A percentile compares a stretch with the other conserved stretches of the same genome.
Evolutionary conservation across 768 basidiomycete genomes (phyloP).

Genomic region (Collybiopsis luxurians): DNA sequence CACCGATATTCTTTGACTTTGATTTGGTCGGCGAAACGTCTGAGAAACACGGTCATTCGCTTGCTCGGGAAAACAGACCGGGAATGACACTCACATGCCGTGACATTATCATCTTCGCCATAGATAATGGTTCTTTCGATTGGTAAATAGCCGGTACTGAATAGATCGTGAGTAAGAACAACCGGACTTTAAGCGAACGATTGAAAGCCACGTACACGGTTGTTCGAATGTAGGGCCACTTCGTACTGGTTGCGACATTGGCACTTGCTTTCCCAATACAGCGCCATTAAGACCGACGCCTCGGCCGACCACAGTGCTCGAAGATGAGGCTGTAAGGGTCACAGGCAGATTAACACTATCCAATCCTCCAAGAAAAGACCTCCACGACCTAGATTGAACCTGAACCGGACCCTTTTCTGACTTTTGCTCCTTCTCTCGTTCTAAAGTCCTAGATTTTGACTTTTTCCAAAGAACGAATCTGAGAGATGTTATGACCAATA

Average conservation of each 20-base stretch:
- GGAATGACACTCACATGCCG: slow-evolving; percentile 37
- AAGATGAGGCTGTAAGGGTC: neutral
- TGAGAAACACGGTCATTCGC: slow-evolving; percentile 8
- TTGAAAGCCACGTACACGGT: neutral
- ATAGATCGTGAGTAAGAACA: neutral
- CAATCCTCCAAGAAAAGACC: neutral
- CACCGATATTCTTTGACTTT: neutral
- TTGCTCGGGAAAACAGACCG: slow-evolving; percentile 7
- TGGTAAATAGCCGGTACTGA: slow-evolving; percentile 43
- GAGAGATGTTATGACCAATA: neutral
- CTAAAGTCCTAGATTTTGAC: neutral
- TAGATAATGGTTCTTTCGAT: slow-evolving; percentile 40
- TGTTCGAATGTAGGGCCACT: neutral
- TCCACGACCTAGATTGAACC: neutral
- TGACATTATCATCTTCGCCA: slow-evolving; percentile 54
- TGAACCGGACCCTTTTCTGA: neutral
- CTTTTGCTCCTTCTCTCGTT: neutral
- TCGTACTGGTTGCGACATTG: neutral
- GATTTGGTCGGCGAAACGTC: slow-evolving; percentile 31
- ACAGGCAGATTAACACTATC: neutral
- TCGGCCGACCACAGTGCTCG: neutral
- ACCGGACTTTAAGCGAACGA: neutral
- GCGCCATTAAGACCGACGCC: slow-evolving; percentile 3
- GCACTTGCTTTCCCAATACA: neutral
- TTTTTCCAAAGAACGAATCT: neutral